Evolutionary conservation across 2,329 filamentous ascomycete genomes (phyloP), one percentile per base, ranked within the genome.

Genomic region (Trichoderma sp.): DNA sequence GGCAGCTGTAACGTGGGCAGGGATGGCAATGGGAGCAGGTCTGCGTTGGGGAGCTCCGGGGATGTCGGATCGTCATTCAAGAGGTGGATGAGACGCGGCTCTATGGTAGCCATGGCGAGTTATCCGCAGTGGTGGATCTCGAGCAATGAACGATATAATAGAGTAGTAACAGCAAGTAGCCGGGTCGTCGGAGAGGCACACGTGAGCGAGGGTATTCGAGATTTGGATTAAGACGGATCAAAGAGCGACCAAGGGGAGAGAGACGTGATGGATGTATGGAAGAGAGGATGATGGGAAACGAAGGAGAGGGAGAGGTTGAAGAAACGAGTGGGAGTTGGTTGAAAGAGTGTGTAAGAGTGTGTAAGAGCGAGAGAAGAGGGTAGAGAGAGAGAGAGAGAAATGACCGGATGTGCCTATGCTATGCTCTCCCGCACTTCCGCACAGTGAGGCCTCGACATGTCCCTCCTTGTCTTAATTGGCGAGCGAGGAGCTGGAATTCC

Each of bases 41-140:
- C 63, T 76, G 85, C 81, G 73, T 84, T 83, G 76, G 81, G 83
- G 76, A 83, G 81, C 75, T 84, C 84, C 60, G 85, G 84, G 74
- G 83, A 83, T 56, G 83, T 83, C 63, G 84, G 84, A 77, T 89
- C 47, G 21, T 53, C 86, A 80, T 91, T 91, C 77, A 91, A 83
- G 75, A 91, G 82, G 79, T 90, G 88, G 78, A 90, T 91, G 75
- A 91, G 84, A 78, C 89, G 87, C 78, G 89, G 89, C 85, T 91
- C 89, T 82, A 91, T 91, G 78, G 88, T 90, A 76, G 88, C 87
- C 87, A 89, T 89, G 81, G 80, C 88, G 84, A 78, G 75, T 76
- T 76, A 73, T 47, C 73, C 70, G 70, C 74, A 74, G 70, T 51
- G 21, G 60, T 51, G 39, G 71, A 73, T 70, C 75, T 77, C 18